These are phyloP conservation scores for Lepiota venenata DNA, from an alignment of 768 basidiomycete genomes.

Conservation along the genomic window DNA sequence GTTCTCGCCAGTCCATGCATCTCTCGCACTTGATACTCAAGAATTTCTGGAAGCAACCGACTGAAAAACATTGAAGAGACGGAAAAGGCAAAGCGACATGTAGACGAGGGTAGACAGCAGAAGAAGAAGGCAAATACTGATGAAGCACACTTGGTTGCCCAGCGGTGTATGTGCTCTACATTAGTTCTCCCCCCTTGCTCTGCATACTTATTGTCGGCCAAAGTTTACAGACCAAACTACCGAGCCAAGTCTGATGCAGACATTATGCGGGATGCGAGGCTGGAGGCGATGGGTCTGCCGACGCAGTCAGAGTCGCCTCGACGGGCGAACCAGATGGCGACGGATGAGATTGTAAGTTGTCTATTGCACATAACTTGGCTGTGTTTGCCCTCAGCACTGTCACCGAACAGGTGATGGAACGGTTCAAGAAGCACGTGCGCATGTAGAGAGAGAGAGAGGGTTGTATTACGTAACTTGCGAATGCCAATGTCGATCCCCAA, in stretches of 20 bases:
- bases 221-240: constrained; percentile 84
- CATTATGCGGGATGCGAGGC: constrained; percentile 82
- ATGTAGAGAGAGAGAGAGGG: constrained; percentile 37
- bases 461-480: too few relatives aligned
- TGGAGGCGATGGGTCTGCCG: constrained; percentile 80
- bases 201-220: not conserved
- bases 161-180: constrained; percentile 67
- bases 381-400: too few relatives aligned
- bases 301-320: constrained; percentile 49
- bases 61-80: constrained; percentile 97
- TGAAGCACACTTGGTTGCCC: constrained; percentile 81
- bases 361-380: constrained; percentile 1
- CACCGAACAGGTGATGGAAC: constrained; percentile 94
- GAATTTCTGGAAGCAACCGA: constrained; percentile 52
- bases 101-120: constrained; percentile 70
- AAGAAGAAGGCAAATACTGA: constrained; percentile 53
- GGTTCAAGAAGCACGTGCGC: constrained; percentile 96
- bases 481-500: constrained; percentile 39
- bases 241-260: constrained; percentile 85
- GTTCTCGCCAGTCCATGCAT: not conserved
- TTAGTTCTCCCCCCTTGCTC: not conserved
- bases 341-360: constrained; percentile 80
- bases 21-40: constrained; percentile 1
- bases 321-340: constrained; percentile 70
- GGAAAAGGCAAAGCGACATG: constrained; percentile 89